Percentiles rank a stretch among this genome's conserved stretches.
Conservation (phyloP, 345 rosid genomes). For the Stellera chamaejasme region DNA sequence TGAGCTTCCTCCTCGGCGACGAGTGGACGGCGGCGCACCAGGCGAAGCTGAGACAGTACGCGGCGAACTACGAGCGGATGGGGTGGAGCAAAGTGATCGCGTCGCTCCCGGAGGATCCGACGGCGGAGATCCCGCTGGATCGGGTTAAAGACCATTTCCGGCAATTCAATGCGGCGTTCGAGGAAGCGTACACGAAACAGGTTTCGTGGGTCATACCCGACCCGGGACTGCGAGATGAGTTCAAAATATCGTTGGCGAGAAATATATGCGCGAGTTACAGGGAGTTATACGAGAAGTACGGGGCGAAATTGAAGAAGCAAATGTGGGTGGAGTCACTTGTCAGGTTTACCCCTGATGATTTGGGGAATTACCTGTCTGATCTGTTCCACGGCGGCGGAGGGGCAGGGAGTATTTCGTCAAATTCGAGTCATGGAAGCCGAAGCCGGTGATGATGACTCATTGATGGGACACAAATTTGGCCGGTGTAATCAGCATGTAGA, state of each 20-base stretch:
- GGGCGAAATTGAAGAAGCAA: slow-evolving; percentile 9
- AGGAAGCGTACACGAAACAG: slow-evolving; percentile 52
- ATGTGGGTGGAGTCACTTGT: slow-evolving; percentile 20
- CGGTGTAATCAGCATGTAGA: no score
- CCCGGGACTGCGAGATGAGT: slow-evolving; percentile 49
- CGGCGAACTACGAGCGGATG: slow-evolving; percentile 58
- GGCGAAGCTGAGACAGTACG: slow-evolving; percentile 49
- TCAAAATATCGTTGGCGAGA: slow-evolving; percentile 42
- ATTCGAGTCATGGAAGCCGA: slow-evolving; percentile 1
- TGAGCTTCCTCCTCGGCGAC: slow-evolving; percentile 62
- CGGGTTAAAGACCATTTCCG: slow-evolving; percentile 27
- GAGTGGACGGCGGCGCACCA: slow-evolving; percentile 67
- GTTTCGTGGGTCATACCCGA: slow-evolving; percentile 59
- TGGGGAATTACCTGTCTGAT: slow-evolving; percentile 46
- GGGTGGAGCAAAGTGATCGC: slow-evolving; percentile 61
- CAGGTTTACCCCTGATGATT: slow-evolving; percentile 52
- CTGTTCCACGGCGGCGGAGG: slow-evolving; percentile 28
- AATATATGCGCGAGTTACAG: slow-evolving; percentile 38
- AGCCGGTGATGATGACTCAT: no score
- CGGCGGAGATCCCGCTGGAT: slow-evolving; percentile 25
- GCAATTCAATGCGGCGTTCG: slow-evolving; percentile 55
- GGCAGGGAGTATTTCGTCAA: slow-evolving; percentile 30
- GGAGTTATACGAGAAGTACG: slow-evolving; percentile 35
- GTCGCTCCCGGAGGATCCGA: slow-evolving; percentile 38
- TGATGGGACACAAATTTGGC: no score